phyloP scores from a whole-genome alignment of 2,329 filamentous ascomycete species.

The Aspergillus tamarii region DNA sequence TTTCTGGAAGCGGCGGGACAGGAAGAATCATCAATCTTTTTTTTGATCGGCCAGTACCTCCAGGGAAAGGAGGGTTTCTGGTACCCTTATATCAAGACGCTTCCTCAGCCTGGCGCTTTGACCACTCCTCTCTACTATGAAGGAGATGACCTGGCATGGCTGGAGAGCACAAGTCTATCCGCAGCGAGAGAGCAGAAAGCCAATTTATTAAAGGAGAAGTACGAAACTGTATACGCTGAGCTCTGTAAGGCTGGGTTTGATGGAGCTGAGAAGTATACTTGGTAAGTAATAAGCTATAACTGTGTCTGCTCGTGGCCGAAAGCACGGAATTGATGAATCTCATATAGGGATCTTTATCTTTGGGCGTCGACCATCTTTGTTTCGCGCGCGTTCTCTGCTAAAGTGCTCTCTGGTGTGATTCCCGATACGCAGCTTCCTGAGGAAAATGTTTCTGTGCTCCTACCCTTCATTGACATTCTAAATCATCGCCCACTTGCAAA shows the following conservation, averaged over 20 bases:
- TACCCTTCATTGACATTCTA: slow-evolving; percentile 72
- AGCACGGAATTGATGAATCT: neutral
- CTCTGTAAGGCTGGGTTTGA: slow-evolving; percentile 37
- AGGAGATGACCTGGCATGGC: slow-evolving; percentile 59
- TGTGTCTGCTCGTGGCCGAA: neutral
- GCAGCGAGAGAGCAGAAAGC: slow-evolving; percentile 37
- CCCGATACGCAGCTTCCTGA: slow-evolving; percentile 44
- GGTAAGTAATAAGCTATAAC: slow-evolving; percentile 31
- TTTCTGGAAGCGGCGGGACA: slow-evolving; percentile 58
- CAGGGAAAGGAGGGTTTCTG: slow-evolving; percentile 63
- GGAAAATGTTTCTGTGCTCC: slow-evolving; percentile 68
- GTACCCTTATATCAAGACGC: slow-evolving; percentile 67
- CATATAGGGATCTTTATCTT: slow-evolving; percentile 46
- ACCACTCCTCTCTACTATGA: slow-evolving; percentile 67
- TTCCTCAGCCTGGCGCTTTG: slow-evolving; percentile 67
- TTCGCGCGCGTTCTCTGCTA: slow-evolving; percentile 49
- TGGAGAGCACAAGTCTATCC: slow-evolving; percentile 42
- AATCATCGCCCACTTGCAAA: slow-evolving; percentile 69
- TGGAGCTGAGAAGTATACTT: slow-evolving; percentile 40
- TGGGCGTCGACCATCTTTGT: slow-evolving; percentile 51
- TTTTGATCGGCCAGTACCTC: slow-evolving; percentile 70
- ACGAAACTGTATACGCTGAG: slow-evolving; percentile 34
- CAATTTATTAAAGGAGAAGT: slow-evolving; percentile 42
- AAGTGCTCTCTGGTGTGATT: slow-evolving; percentile 43
- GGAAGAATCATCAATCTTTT: slow-evolving; percentile 68